A percentile compares a stretch with the other conserved stretches of the same genome.
These are phyloP conservation scores for Syncephalis fuscata DNA, from an alignment of 371 early-diverging fungal species.

Conservation along the genomic window DNA sequence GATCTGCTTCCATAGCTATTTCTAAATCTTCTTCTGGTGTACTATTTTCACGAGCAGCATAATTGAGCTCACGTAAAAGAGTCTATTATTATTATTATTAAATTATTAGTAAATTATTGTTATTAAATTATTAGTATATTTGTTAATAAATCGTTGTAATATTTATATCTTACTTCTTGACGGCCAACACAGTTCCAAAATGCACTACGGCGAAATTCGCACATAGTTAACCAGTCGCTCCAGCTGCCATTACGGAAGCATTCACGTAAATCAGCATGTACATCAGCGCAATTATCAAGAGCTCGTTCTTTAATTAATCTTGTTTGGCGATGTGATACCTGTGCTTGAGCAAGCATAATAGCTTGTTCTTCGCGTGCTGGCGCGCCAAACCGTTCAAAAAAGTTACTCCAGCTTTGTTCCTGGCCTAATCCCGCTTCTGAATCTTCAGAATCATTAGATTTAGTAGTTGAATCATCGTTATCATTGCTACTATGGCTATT, in stretches of 20 bases:
- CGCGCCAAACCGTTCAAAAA: not conserved
- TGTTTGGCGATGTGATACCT: not conserved
- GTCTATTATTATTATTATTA: too few relatives aligned
- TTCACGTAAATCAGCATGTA: not conserved
- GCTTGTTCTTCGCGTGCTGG: not conserved
- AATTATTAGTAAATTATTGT: too few relatives aligned
- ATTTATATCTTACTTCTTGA: conserved; percentile 1
- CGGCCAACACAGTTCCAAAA: not conserved
- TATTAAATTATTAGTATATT: too few relatives aligned
- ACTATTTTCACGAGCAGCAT: too few relatives aligned
- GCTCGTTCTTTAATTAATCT: not conserved
- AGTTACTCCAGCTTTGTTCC: not conserved
- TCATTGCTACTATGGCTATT: not conserved
- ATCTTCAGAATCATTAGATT: too few relatives aligned
- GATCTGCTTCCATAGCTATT: too few relatives aligned
- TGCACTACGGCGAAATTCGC: not conserved
- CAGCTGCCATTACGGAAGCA: not conserved
- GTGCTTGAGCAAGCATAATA: too few relatives aligned
- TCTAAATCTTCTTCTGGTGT: too few relatives aligned
- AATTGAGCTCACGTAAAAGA: too few relatives aligned
- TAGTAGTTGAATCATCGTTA: too few relatives aligned
- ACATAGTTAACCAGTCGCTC: not conserved
- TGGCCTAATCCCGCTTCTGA: not conserved
- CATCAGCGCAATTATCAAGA: not conserved
- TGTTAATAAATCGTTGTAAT: too few relatives aligned